Base-by-base conservation (phyloP, 2,329 filamentous ascomycete genomes). In the Periconia digitata region DNA sequence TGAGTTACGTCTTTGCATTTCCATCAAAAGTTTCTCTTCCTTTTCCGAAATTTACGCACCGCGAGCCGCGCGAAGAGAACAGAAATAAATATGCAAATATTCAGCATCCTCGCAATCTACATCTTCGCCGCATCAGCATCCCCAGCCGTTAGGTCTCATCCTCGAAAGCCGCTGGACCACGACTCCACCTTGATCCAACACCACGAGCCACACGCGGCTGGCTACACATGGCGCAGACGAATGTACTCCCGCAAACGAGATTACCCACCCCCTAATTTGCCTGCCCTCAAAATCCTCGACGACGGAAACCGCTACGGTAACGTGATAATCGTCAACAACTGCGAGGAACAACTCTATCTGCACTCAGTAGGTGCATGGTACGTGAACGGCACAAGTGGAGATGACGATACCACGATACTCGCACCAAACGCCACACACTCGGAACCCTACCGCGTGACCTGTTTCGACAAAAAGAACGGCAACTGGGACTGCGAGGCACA, bases 301-400 rank as follows among this genome's bases (percentile, higher is more conserved):
- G 37, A 21, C 6, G 20, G 32, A 6, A 45, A 46, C 36, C 34
- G 42, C 13, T 49, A 18, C 20, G 54, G 54, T 6, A 47, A 51
- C 22, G 40, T 55, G 22, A 29, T 37, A 6, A 44, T 55, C 18
- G 22, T 37, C 22, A 58, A 55, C 48, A 47, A 46, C 32, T 58
- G 52, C 44, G 8, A 32, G 3, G 12, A 49, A 23, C 13, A 20
- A 4, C 6, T 55, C 2, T 47, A 41, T 18, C 3, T 49, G 8
- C 16, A 12, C 2, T 45, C 46, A 15, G 53, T 58, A 6, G 55
- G 55, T 3, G 46, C 38, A 6, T 40, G 41, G n/a, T 20, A 40
- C 8, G 40, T 49, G 17, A 24, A 38, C n/a, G 44, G 46, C 21
- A 15, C 21, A 8, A 23, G 21, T 16, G 38, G 32, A 32, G 21